Evolutionary conservation across 257 asterid genomes (phyloP), one percentile per base, ranked within the genome.

Genomic region (Ajuga chamaepitys): DNA sequence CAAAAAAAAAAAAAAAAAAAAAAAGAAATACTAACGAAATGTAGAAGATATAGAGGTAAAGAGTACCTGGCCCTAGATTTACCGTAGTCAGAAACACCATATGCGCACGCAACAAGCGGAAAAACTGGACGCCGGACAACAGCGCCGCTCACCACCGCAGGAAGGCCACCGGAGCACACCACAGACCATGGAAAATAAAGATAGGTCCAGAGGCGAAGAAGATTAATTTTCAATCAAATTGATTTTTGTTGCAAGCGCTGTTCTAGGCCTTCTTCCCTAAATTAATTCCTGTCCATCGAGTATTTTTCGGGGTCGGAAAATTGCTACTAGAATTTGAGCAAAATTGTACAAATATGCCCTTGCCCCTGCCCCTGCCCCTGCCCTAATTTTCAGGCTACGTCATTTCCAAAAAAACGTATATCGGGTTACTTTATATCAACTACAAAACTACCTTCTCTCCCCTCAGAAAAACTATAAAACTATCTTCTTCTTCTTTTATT

Each of bases 31-130:
- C n/a, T 12, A 16, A 26, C 25, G 5, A 13, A 9, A 46, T 28
- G 46, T 57, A 12, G n/a, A 0, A 13, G 35, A 50, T 50, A 4
- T 4, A 35, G 14, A 34, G 51, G 45, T 53, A 6, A 48, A 50
- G 40, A n/a, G 12, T 48, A 72, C 77, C 77, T 58, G 53, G 42
- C 41, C 58, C 20, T 17, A 59, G 48, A 64, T 40, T 17, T 53
- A 60, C 45, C 41, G 25, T 18, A 24, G 50, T 30, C 26, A 30
- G 61, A 54, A 61, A 46, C 54, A 61, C 46, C 35, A 57, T 30
- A 30, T 30, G 37, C 1, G 37, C 4, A 30, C 5, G 37, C 2
- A 1, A 1, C 50, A 66, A 22, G 25, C 65, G 46, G 64, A 22
- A 17, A 34, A 32, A 32, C 30, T 46, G 22, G 61, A 38, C 53